These are phyloP conservation scores for Aspergillus felis DNA, from an alignment of 2,329 filamentous ascomycete genomes.

Conservation along the genomic window DNA sequence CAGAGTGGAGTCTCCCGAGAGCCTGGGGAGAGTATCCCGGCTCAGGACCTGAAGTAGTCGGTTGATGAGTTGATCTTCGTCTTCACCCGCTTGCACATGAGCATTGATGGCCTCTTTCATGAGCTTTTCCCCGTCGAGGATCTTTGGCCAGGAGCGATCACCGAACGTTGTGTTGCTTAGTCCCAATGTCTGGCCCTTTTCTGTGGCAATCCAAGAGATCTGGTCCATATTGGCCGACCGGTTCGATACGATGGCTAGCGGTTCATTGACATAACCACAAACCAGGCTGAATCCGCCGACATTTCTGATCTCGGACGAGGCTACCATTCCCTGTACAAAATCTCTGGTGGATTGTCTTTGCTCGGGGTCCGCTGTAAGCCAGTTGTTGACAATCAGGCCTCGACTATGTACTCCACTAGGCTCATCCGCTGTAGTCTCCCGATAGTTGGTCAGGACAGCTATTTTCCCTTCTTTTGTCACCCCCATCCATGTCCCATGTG, in stretches of 20 bases:
- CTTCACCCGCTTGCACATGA: conserved; percentile 41
- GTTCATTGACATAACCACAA: conserved; percentile 53
- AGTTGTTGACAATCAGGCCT: conserved; percentile 59
- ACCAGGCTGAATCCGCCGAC: conserved; percentile 62
- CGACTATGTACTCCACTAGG: conserved; percentile 49
- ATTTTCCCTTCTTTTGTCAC: conserved; percentile 58
- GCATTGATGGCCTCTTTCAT: conserved; percentile 48
- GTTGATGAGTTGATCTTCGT: conserved; percentile 49
- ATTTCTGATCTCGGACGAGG: conserved; percentile 51
- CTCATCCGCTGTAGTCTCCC: conserved; percentile 49
- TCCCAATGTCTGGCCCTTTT: conserved; percentile 51
- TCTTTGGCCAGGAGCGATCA: conserved; percentile 60
- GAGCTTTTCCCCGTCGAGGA: conserved; percentile 53
- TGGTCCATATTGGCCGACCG: conserved; percentile 51
- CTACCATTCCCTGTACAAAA: conserved; percentile 54
- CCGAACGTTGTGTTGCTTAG: conserved; percentile 60
- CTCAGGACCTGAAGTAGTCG: conserved; percentile 52
- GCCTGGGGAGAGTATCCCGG: conserved; percentile 52
- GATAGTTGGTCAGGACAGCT: conserved; percentile 62
- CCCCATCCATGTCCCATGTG: conserved; percentile 62
- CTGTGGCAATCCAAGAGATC: conserved; percentile 49
- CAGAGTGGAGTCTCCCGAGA: conserved; percentile 45
- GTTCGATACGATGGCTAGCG: conserved; percentile 60
- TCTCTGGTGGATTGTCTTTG: conserved; percentile 42
- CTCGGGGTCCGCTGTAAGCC: conserved; percentile 46